These are phyloP conservation scores for Gynostemma pentaphyllum DNA, from an alignment of 306 rosid genomes.

Conservation along the genomic window DNA sequence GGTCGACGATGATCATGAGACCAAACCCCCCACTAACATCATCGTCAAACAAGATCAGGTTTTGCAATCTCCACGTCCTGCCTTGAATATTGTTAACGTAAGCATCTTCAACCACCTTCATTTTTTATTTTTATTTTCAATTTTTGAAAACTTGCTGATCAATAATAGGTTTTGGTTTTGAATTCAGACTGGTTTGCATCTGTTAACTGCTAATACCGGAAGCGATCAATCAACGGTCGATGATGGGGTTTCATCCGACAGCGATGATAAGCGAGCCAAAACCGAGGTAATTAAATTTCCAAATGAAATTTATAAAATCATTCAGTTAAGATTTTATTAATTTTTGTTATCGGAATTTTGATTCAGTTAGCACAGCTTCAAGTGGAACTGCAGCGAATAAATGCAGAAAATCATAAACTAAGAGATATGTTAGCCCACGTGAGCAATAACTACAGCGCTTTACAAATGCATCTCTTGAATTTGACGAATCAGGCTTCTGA, in stretches of 20 bases:
- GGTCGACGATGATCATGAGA: background rate
- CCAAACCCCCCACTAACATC: constrained; percentile 1
- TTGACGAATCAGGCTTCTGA: constrained; percentile 27
- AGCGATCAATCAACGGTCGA: constrained; percentile 87
- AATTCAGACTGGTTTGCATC: constrained; percentile 69
- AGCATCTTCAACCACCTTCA: constrained; percentile 11
- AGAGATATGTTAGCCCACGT: constrained; percentile 77
- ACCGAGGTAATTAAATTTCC: constrained; percentile 38
- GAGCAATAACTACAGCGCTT: constrained; percentile 47
- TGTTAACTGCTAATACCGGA: constrained; percentile 62
- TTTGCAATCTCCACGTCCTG: background rate
- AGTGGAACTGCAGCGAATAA: constrained; percentile 66
- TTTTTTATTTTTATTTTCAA: background rate
- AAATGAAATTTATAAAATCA: no score
- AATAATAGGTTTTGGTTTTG: no score
- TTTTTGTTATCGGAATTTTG: background rate
- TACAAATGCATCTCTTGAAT: constrained; percentile 58
- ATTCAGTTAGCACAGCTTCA: constrained; percentile 58
- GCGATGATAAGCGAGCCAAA: constrained; percentile 44
- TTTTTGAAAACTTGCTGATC: no score
- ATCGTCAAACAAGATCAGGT: constrained; percentile 7
- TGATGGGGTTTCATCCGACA: constrained; percentile 71
- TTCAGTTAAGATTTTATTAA: no score
- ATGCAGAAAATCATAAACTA: constrained; percentile 59
- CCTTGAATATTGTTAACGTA: constrained; percentile 18